Evolutionary conservation across 2,329 filamentous ascomycete species (phyloP).

Genomic region (Chrysoporthe deuterocubensis): DNA sequence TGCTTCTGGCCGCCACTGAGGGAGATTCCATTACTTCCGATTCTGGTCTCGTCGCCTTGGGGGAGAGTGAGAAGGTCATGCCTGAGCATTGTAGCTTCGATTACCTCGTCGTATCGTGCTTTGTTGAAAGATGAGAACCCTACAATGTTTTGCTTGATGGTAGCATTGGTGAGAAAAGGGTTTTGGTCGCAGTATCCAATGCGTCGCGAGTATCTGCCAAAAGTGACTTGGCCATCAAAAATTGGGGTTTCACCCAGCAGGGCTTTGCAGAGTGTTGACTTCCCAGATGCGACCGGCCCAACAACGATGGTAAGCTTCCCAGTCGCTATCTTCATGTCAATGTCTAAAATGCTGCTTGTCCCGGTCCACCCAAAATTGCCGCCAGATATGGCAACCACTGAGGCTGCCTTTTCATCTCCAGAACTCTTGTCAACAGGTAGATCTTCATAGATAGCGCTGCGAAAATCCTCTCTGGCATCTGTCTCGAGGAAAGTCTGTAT

Average conservation of each 20-base stretch:
- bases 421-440: not conserved
- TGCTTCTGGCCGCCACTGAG: slow-evolving; percentile 43
- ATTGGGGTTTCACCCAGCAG: slow-evolving; percentile 28
- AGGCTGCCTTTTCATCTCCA: not conserved
- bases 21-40: slow-evolving; percentile 43
- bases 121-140: slow-evolving; percentile 22
- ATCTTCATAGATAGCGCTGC: slow-evolving; percentile 14
- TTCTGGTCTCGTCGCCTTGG: slow-evolving; percentile 39
- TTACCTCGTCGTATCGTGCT: slow-evolving; percentile 37
- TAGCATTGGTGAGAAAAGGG: slow-evolving; percentile 29
- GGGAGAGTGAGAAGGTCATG: slow-evolving; percentile 39
- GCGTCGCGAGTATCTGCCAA: not conserved
- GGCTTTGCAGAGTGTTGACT: slow-evolving; percentile 28
- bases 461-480: slow-evolving; percentile 36
- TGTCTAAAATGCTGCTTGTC: slow-evolving; percentile 35
- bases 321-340: slow-evolving; percentile 40
- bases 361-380: slow-evolving; percentile 42
- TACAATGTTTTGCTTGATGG: slow-evolving; percentile 24
- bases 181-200: slow-evolving; percentile 34
- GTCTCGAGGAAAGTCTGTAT: slow-evolving; percentile 45
- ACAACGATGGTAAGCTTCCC: slow-evolving; percentile 15
- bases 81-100: slow-evolving; percentile 38
- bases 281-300: slow-evolving; percentile 31
- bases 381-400: slow-evolving; percentile 15
- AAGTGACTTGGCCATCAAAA: slow-evolving; percentile 3